A percentile compares a stretch with the other conserved stretches of the same genome.
phyloP scores from a whole-genome alignment of 306 rosid species.

The Fragaria vesca region DNA sequence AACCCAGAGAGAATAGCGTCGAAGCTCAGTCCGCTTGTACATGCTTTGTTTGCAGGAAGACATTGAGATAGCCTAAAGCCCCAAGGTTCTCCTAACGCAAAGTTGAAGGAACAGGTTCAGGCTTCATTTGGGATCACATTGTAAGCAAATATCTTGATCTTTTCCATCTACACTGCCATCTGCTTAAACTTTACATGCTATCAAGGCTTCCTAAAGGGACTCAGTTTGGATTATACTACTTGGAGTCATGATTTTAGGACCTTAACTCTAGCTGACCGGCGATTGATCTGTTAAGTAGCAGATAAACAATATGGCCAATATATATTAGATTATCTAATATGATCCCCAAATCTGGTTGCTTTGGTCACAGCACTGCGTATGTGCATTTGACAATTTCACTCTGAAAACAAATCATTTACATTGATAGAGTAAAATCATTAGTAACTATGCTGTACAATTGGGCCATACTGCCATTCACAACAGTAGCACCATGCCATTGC shows the following conservation, averaged over 20 bases:
- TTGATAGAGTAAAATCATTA: background rate
- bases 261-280: background rate
- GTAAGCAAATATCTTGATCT: too few species aligned
- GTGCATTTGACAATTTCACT: background rate
- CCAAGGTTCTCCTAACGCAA: conserved; percentile 39
- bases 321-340: background rate
- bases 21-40: too few species aligned
- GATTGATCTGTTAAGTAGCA: background rate
- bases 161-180: too few species aligned
- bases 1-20: too few species aligned
- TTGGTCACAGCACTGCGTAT: background rate
- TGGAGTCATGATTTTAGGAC: background rate
- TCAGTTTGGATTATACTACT: background rate
- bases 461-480: too few species aligned
- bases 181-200: too few species aligned
- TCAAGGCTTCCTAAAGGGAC: too few species aligned
- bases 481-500: background rate
- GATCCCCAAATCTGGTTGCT: background rate
- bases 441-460: too few species aligned
- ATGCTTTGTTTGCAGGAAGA: too few species aligned
- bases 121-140: conserved; percentile 74
- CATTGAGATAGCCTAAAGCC: conserved; percentile 45
- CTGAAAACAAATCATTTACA: background rate
- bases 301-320: background rate
- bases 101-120: background rate